A percentile compares a stretch with the other conserved stretches of the same genome.
Evolutionary conservation across 116 monocot species (phyloP).

Genomic region (Phalaenopsis hybrid): DNA sequence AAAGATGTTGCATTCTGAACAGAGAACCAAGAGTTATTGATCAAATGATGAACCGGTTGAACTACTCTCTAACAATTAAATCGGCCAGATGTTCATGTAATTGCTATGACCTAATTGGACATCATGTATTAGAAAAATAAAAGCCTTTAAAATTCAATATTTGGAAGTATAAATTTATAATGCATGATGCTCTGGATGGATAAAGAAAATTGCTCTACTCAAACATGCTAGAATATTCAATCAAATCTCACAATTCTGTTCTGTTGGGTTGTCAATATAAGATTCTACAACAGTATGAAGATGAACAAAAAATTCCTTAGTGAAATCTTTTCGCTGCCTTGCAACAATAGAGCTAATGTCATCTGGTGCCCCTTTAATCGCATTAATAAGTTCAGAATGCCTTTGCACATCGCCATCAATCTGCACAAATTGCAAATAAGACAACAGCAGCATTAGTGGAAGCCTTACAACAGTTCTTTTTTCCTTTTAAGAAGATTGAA

Average conservation of each 20-base stretch:
- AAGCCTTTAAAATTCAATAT: neutral
- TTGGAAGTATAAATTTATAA: neutral
- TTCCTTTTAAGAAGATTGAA: too few species aligned
- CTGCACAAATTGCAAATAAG: slow-evolving; percentile 23
- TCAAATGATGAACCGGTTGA: neutral
- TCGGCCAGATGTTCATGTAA: neutral
- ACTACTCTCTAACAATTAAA: neutral
- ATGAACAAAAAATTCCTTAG: slow-evolving; percentile 89
- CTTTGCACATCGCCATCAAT: slow-evolving; percentile 89
- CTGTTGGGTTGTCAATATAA: slow-evolving; percentile 51
- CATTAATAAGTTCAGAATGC: slow-evolving; percentile 72
- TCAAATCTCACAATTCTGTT: slow-evolving; percentile 64
- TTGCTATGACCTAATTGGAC: neutral
- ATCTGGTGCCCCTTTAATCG: slow-evolving; percentile 36
- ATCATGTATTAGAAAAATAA: too few species aligned
- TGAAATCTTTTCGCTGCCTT: slow-evolving; percentile 81
- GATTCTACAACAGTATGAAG: slow-evolving; percentile 78
- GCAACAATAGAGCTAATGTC: slow-evolving; percentile 58
- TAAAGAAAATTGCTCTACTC: neutral
- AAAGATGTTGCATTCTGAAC: neutral
- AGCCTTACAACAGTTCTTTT: too few species aligned
- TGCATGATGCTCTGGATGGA: neutral
- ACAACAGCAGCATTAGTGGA: neutral
- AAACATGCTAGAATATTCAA: neutral
- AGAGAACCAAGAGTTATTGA: neutral